phyloP scores from a whole-genome alignment of 345 rosid species.

The Eucalyptus brandiana region DNA sequence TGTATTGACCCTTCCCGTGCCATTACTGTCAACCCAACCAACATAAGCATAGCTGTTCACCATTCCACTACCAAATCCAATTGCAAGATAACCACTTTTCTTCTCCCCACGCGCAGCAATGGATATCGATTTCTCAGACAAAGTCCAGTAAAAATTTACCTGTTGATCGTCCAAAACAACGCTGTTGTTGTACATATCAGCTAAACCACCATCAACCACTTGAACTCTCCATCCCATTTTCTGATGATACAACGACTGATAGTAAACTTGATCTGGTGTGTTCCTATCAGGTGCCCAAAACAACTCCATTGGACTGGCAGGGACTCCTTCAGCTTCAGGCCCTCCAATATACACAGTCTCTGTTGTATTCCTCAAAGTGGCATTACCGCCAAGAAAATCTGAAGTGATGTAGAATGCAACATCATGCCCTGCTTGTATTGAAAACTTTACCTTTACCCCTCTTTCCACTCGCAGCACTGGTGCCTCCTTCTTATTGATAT shows the following conservation, averaged over 20 bases:
- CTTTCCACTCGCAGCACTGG: slow-evolving; percentile 69
- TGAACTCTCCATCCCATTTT: slow-evolving; percentile 98
- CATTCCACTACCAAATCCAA: slow-evolving; percentile 84
- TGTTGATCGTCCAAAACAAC: slow-evolving; percentile 91
- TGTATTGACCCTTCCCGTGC: slow-evolving; percentile 66
- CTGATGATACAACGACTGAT: slow-evolving; percentile 68
- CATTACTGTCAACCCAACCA: slow-evolving; percentile 73
- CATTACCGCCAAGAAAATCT: slow-evolving; percentile 87
- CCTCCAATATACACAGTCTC: slow-evolving; percentile 91
- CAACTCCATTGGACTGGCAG: slow-evolving; percentile 62
- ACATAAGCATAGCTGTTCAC: slow-evolving; percentile 77
- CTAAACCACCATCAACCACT: slow-evolving; percentile 92
- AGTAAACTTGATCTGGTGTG: slow-evolving; percentile 82
- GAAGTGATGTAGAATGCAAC: slow-evolving; percentile 74
- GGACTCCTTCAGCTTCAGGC: slow-evolving; percentile 77
- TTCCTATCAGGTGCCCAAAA: slow-evolving; percentile 87
- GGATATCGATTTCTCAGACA: slow-evolving; percentile 57
- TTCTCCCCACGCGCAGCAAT: slow-evolving; percentile 90
- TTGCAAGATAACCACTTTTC: slow-evolving; percentile 88
- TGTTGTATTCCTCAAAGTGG: slow-evolving; percentile 59
- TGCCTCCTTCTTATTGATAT: slow-evolving; percentile 63
- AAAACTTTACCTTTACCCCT: slow-evolving; percentile 58
- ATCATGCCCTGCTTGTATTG: slow-evolving; percentile 65
- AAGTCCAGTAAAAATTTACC: slow-evolving; percentile 88
- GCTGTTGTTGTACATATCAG: slow-evolving; percentile 93